Evolutionary conservation across 371 early-diverging fungal species (phyloP), one percentile per base, ranked within the genome.

Genomic region (Fennellomyces sp.): DNA sequence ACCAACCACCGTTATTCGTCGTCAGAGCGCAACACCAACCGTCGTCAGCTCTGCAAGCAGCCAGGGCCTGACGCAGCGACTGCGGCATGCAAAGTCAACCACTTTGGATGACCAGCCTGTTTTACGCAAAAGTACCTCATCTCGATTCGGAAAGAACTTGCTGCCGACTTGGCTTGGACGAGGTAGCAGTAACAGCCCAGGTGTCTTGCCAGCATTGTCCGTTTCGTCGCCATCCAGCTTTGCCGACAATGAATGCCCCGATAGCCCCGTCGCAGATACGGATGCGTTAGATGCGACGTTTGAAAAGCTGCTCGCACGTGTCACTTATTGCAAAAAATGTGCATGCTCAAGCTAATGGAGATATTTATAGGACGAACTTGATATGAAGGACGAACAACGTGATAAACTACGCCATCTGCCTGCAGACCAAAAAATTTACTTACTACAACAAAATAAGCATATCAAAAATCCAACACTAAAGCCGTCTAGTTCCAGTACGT

Each of bases 371-470:
- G 78, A 81, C 45, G 81, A 86, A 39, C 69, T 86, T n/a, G 75
- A 86, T 56, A 86, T 84, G 76, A 84, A 82, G 56, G 82, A 78
- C 31, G 65, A 38, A 10, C 67, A 80, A 11, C 66, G 82, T 49
- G 80, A 79, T 23, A 80, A 75, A 25, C 65, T 83, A 60, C 76
- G 81, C 50, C 70, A 80, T 50, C 58, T 86, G 13, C 73, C 84
- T 2, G 63, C 67, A 5, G 79, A 80, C 26, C 76, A 78, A 38
- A 82, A 84, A 41, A 52, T 76, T 2, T 78, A 78, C 13, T 58
- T 86, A 5, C 70, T 86, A 36, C 68, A 80, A 33, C 84, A 83
- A 57, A 84, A 82, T 30, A 72, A 79, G 25, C 76, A 78, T 23
- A 55, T 78, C 3, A 83, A 80, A 36, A 69, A 74, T 45, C 17